Evolutionary conservation across 2,329 filamentous ascomycete species (phyloP).

Genomic region (Penicillium sp.): DNA sequence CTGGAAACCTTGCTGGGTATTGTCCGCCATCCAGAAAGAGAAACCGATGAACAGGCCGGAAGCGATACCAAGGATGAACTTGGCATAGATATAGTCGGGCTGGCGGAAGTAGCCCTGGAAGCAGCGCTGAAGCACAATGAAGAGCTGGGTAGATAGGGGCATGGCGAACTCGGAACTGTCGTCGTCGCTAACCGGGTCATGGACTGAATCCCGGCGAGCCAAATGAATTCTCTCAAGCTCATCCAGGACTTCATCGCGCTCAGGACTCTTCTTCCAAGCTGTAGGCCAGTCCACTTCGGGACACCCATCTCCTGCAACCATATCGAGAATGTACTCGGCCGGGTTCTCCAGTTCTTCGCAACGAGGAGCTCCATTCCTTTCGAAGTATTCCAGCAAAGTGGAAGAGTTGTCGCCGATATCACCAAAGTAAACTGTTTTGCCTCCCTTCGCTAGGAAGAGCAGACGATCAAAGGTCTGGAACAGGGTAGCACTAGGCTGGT

Average conservation of each 20-base stretch:
- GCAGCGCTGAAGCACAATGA: constrained; percentile 68
- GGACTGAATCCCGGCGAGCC: background rate
- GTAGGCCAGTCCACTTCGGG: constrained; percentile 61
- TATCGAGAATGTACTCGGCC: constrained; percentile 71
- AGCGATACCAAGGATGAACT: constrained; percentile 67
- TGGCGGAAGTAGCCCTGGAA: constrained; percentile 89
- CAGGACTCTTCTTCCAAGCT: constrained; percentile 62
- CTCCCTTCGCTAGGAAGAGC: constrained; percentile 66
- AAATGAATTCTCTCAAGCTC: constrained; percentile 61
- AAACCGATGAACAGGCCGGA: constrained; percentile 75
- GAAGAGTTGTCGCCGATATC: constrained; percentile 63
- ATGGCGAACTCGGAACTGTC: constrained; percentile 75
- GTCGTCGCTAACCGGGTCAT: constrained; percentile 23
- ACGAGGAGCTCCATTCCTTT: constrained; percentile 60
- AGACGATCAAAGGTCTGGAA: constrained; percentile 78
- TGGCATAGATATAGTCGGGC: constrained; percentile 82
- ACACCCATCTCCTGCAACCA: constrained; percentile 48
- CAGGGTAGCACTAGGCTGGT: constrained; percentile 87
- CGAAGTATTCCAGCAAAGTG: constrained; percentile 67
- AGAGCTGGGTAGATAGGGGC: constrained; percentile 67
- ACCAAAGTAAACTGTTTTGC: constrained; percentile 70
- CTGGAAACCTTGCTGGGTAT: constrained; percentile 75
- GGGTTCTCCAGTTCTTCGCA: constrained; percentile 69
- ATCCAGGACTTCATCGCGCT: constrained; percentile 57
- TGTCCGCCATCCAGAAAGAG: constrained; percentile 72